Conservation (phyloP, 2,329 filamentous ascomycete species). For the Diplodia mutila region DNA sequence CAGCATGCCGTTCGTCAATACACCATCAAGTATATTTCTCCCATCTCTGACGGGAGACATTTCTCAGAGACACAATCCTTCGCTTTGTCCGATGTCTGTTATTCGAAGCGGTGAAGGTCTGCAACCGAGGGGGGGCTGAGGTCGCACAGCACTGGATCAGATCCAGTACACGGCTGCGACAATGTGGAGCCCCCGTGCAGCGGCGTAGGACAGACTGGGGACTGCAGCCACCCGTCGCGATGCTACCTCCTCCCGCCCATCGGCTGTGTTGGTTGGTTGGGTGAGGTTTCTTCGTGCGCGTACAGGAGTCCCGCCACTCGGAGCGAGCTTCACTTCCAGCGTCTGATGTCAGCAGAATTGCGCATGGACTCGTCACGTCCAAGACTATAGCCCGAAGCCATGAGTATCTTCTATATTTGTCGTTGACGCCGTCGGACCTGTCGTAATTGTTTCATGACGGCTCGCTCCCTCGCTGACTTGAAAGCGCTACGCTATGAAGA, state of each 20-base stretch:
- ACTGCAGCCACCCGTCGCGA: constrained; percentile 20
- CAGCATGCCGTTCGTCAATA: neutral
- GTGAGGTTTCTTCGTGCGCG: neutral
- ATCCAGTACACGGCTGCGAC: constrained; percentile 23
- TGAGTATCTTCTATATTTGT: neutral
- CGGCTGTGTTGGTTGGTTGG: neutral
- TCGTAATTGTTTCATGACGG: neutral
- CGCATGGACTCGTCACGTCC: constrained; percentile 3
- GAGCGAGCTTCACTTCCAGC: constrained; percentile 10
- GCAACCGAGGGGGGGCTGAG: constrained; percentile 21
- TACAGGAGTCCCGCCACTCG: constrained; percentile 4
- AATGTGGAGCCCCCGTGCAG: constrained; percentile 6
- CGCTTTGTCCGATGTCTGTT: constrained; percentile 16
- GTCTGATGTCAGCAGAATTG: neutral
- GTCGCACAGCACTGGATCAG: constrained; percentile 10
- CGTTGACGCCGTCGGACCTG: neutral
- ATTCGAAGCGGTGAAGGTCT: constrained; percentile 16
- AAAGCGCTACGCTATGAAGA: neutral
- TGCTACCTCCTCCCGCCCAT: constrained; percentile 1
- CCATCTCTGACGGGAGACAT: neutral
- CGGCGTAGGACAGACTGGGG: constrained; percentile 8
- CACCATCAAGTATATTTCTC: constrained; percentile 7
- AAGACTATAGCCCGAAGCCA: neutral
- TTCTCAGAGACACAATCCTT: neutral
- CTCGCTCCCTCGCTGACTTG: neutral